These are phyloP conservation scores for Castanopsis chinensis DNA, from an alignment of 306 rosid genomes.

Conservation along the genomic window DNA sequence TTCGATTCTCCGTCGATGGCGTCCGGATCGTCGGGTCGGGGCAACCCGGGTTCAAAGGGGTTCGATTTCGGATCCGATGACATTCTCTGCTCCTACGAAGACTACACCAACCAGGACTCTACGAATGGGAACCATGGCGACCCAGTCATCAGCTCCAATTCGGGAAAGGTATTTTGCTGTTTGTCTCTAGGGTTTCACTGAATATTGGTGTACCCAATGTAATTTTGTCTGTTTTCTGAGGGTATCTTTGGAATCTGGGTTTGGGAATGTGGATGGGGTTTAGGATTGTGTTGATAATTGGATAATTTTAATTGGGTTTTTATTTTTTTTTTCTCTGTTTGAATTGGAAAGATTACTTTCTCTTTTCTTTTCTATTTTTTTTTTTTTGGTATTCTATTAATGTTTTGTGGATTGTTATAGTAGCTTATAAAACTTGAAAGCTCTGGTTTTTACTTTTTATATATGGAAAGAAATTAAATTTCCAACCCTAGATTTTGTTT, in stretches of 20 bases:
- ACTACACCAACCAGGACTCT: constrained; percentile 45
- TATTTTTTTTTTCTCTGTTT: not conserved
- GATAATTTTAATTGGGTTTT: not conserved
- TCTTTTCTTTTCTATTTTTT: not conserved
- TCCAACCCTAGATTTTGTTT: not conserved
- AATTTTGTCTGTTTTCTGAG: not conserved
- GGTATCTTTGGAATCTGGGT: constrained; percentile 15
- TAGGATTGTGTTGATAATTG: constrained; percentile 7
- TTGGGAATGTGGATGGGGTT: constrained; percentile 20
- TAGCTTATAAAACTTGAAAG: not conserved
- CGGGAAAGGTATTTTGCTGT: constrained; percentile 49
- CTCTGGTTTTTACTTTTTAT: not conserved
- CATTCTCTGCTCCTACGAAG: constrained; percentile 65
- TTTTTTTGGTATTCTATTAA: not conserved
- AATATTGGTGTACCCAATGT: not conserved
- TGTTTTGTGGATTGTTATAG: not conserved
- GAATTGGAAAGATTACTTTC: not conserved
- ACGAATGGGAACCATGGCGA: constrained; percentile 55
- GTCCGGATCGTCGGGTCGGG: constrained; percentile 78
- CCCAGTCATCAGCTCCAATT: constrained; percentile 40
- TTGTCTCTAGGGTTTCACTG: not conserved
- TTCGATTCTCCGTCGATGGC: constrained; percentile 50
- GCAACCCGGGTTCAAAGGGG: constrained; percentile 55
- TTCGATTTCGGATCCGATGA: constrained; percentile 71
- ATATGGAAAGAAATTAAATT: not conserved